phyloP scores from a whole-genome alignment of 306 rosid species.

The Fagus sylvatica region DNA sequence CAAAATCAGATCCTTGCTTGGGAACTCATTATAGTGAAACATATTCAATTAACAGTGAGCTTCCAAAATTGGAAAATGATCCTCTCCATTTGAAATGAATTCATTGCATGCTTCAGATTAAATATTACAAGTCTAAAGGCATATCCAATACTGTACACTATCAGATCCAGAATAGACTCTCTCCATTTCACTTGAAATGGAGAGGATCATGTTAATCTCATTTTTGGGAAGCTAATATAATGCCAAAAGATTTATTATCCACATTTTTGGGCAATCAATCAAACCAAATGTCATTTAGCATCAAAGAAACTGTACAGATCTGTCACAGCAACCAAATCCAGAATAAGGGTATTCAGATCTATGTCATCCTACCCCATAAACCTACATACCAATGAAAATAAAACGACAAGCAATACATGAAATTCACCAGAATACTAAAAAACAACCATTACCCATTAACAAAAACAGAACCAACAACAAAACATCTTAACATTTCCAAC shows the following conservation, averaged over 20 bases:
- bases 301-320: not conserved
- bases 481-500: not conserved
- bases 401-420: not conserved
- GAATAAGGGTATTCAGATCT: not conserved
- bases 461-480: not conserved
- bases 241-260: not conserved
- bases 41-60: not conserved
- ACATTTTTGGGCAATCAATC: not conserved
- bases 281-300: not conserved
- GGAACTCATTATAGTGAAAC: not conserved
- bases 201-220: not conserved
- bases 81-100: too few species aligned
- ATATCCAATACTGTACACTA: too few species aligned
- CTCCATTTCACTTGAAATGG: too few species aligned
- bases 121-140: too few species aligned
- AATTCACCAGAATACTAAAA: not conserved
- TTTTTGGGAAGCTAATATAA: not conserved
- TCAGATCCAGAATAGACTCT: too few species aligned
- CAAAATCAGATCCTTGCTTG: not conserved
- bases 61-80: not conserved
- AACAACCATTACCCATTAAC: not conserved
- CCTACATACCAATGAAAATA: not conserved
- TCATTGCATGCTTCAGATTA: too few species aligned
- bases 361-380: not conserved
- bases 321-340: not conserved